phyloP scores from a whole-genome alignment of 805 yeast genomes.

The Cyberlindnera veronae region DNA sequence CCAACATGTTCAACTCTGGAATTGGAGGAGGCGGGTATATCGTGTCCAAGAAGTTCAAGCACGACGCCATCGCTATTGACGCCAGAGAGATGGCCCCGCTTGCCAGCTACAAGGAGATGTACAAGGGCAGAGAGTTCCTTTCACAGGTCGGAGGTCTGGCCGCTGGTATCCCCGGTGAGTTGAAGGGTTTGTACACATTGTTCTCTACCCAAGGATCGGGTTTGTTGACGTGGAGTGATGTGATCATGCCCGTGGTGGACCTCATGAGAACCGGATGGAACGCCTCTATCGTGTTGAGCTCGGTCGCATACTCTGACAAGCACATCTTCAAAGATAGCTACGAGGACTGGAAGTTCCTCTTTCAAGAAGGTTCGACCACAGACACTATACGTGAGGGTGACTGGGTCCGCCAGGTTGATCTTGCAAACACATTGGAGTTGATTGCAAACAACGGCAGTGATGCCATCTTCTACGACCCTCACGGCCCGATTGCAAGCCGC shows the following conservation, averaged over 20 bases:
- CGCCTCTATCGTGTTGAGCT: slow-evolving; percentile 42
- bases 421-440: slow-evolving; percentile 63
- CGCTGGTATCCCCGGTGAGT: slow-evolving; percentile 86
- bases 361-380: slow-evolving; percentile 30
- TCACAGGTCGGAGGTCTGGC: slow-evolving; percentile 85
- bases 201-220: slow-evolving; percentile 67
- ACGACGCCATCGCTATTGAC: slow-evolving; percentile 62
- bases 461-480: slow-evolving; percentile 79
- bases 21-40: slow-evolving; percentile 86
- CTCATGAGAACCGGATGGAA: slow-evolving; percentile 64
- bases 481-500: slow-evolving; percentile 65
- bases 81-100: slow-evolving; percentile 88
- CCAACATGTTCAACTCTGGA: slow-evolving; percentile 81
- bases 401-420: slow-evolving; percentile 49
- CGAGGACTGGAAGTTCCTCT: slow-evolving; percentile 56
- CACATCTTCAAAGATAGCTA: slow-evolving; percentile 30
- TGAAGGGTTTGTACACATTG: slow-evolving; percentile 73
- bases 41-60: slow-evolving; percentile 38
- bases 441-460: slow-evolving; percentile 77
- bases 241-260: slow-evolving; percentile 72
- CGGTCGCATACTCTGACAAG: slow-evolving; percentile 39
- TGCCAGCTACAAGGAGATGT: slow-evolving; percentile 64
- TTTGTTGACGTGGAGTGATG: slow-evolving; percentile 61
- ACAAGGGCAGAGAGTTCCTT: slow-evolving; percentile 38
- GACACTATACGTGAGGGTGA: slow-evolving; percentile 55